Base-by-base conservation (phyloP, 352 stramenopile genomes). In the Globisporangium rhizosaccharum region DNA sequence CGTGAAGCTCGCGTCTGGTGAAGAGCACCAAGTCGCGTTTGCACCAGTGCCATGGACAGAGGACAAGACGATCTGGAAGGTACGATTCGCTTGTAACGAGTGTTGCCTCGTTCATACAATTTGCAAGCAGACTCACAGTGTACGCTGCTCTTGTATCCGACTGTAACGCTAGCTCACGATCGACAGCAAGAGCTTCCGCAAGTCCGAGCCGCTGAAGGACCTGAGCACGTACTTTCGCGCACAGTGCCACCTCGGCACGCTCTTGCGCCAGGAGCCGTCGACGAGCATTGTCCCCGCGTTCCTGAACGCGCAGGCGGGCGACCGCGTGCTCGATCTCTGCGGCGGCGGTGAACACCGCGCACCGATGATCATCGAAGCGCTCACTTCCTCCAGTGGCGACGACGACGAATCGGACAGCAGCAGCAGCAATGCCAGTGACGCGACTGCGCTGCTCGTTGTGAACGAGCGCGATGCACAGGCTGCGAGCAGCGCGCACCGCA, bases 241-340 rank as follows among this genome's bases (percentile, higher is more conserved):
- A 25, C 85, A 99, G 53, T 87, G 76, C 47, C 71, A 87, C 8
- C 65, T 90, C 20, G 94, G 97, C 1, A 96, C 80, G 36, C 73
- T 99, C 2, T 89, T 97, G 42, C 76, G 81, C 26, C 95, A 99
- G 62, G 97, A 99, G 63, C 81, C 97, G 10, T 94, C 96, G 33
- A 97, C 85, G 47, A 99, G 98, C 81, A 76, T 99, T 41, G 85
- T 98, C 5, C 94, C 97, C 3, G 72, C 96, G 44, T 97, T 99
- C 51, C 80, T 99, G 20, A 71, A 96, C 63, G 75, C 94, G 0
- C 59, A 94, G 60, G 85, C 85, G 4, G 75, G 94, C 51, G 76
- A 98, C 63, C 68, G 68, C 15, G 72, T 92, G 30, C 56, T 90
- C 9, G 79, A 92, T 67, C 69, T 92, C 23, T 88, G 81, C 39